Base-by-base conservation (phyloP, 2,329 filamentous ascomycete species). In the Diaporthe citriasiana region DNA sequence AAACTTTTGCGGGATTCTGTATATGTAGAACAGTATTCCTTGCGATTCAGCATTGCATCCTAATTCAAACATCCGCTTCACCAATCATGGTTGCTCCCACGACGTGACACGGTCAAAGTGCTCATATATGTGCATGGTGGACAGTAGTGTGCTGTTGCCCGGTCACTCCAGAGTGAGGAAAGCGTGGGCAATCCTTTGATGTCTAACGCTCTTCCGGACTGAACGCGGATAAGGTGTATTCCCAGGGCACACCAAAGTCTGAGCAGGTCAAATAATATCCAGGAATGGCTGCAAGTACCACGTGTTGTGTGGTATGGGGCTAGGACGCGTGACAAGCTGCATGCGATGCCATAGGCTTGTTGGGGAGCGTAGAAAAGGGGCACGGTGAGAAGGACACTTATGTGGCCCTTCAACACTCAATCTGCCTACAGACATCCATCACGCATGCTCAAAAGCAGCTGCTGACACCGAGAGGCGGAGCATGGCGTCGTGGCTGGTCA, bases 21-120 rank as follows among this genome's bases (percentile, higher is more conserved):
- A 75, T 71, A 55, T 47, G 65, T 75, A 75, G 51, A 65, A 10
- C 70, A 75, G 71, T 35, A 75, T 73, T 35, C 19, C 30, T 70
- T 51, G 19, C 22, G 47, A 74, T 10, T 30, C 25, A 73, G 59
- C 42, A 73, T 57, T 65, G 33, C 22, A 30, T 19, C 63, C n/a
- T 63, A 63, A 56, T 30, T 55, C 55, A 63, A 40, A 55, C 22
- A 13, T 19, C 19, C 47, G 13, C 45, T 35, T 38, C 63, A 40
- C 19, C n/a, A 10, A 38, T n/a, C 53, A n/a, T 40, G n/a, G 10
- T 19, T 22, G 35, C 51, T 50, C 13, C 13, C 8, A 38, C 56
- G 30, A 40, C 22, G 56, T 73, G 66, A 51, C n/a, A 71, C 27
- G 30, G 13, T 30, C 38, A 17, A 12, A 17, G 22, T 30, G 8